Base-by-base conservation (phyloP, 2,329 filamentous ascomycete species). In the Trichoderma cornu-damae region DNA sequence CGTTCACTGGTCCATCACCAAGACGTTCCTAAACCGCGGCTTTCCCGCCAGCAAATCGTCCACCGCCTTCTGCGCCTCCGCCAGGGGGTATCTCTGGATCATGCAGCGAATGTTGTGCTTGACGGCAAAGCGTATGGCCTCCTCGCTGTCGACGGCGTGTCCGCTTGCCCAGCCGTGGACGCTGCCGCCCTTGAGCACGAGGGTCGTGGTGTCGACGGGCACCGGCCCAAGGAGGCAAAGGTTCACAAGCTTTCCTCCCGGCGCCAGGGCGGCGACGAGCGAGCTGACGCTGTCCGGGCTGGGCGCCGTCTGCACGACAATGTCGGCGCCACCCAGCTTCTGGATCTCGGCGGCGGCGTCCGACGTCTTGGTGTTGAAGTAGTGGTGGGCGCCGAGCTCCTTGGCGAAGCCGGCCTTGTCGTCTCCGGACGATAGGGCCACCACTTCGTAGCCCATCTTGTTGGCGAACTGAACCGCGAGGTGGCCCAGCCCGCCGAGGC, bases 401-500 rank as follows among this genome's bases (percentile, higher is more conserved):
- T 66, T 70, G 0, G 88, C 87, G 65, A 91, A 88, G 0, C 83
- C 79, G 59, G 79, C 80, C 77, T 93, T 93, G 63, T 75, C 77
- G 58, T 83, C 79, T 6, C 84, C 79, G 5, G 84, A 83, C 0
- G 82, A 81, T 48, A 92, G 77, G 0, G 86, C 89, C 1, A 83
- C 82, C 3, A 89, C 83, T 58, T 82, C 79, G 70, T 87, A 91
- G 3, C 89, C 89, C 87, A 91, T 90, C 71, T 85, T 84, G 49
- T 76, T 77, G 3, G 87, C 87, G 68, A 86, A 92, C 68, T 91
- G 88, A 22, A 92, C 84, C 0, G 87, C 89, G 24, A 93, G 70
- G 69, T 93, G 89, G 1, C 89, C 89, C 0, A 92, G 77, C 2
- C 89, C 89, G 48, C 90, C 85, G 2, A 93, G 76, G 11, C 88